phyloP scores from a whole-genome alignment of 2,329 filamentous ascomycete species.

The Lachnellula cervina region DNA sequence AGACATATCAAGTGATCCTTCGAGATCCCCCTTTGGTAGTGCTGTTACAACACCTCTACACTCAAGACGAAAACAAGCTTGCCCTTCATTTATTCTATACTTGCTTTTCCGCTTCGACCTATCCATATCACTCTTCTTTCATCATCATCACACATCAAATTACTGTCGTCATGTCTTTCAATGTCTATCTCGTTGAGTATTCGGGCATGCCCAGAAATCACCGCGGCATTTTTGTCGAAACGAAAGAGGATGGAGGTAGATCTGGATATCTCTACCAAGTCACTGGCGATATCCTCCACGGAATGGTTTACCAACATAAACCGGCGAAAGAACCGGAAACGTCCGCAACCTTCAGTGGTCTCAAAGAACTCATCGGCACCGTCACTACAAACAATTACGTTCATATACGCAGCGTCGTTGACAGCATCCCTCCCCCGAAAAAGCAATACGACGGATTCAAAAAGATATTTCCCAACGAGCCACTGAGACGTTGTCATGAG shows the following conservation, averaged over 20 bases:
- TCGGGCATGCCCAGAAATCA: not conserved
- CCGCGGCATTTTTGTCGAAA: conserved; percentile 7
- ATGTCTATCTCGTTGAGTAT: not conserved
- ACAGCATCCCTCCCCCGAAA: not conserved
- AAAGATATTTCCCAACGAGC: no score
- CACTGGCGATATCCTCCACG: conserved; percentile 6
- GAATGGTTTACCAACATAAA: conserved; percentile 9
- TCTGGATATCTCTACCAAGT: conserved; percentile 9
- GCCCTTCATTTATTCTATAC: no score
- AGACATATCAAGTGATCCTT: no score
- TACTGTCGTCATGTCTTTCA: not conserved
- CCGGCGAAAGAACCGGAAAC: not conserved
- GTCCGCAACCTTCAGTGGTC: conserved; percentile 1
- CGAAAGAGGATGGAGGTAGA: not conserved
- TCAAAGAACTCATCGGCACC: not conserved
- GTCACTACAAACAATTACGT: not conserved
- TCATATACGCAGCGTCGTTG: not conserved
- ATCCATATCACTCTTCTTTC: no score
- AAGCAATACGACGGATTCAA: not conserved
- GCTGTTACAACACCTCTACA: no score
- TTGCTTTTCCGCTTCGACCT: no score
- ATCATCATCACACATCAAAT: no score
- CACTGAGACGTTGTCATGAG: no score
- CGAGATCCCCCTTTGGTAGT: no score
- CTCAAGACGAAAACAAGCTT: no score